These are phyloP conservation scores for Alternaria sp. DNA, from an alignment of 2,329 filamentous ascomycete genomes.

Conservation along the genomic window DNA sequence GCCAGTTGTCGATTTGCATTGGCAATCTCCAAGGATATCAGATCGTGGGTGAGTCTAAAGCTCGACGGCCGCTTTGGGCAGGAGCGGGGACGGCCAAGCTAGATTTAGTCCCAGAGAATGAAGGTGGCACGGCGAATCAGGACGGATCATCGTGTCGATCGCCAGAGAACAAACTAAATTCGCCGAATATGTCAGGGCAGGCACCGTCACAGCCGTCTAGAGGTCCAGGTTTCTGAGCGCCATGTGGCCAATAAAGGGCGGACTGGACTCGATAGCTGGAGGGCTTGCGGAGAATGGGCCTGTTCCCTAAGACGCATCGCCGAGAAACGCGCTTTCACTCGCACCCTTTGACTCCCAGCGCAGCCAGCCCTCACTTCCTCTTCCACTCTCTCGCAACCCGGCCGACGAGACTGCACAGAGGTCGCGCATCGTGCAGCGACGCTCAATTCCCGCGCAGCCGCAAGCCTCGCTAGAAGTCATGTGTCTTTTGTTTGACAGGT, in stretches of 20 bases:
- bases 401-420: background rate
- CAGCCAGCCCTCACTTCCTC: constrained; percentile 1
- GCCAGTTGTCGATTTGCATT: background rate
- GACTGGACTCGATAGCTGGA: constrained; percentile 1
- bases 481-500: constrained; percentile 14
- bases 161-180: constrained; percentile 9
- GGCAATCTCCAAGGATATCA: constrained; percentile 2
- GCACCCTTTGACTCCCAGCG: constrained; percentile 8
- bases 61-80: constrained; percentile 20
- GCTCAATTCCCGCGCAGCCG: background rate
- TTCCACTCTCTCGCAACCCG: background rate
- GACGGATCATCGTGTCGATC: constrained; percentile 9
- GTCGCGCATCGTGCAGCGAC: constrained; percentile 1
- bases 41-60: background rate
- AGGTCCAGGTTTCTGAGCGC: constrained; percentile 6
- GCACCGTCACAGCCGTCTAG: constrained; percentile 15
- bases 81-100: constrained; percentile 23
- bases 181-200: constrained; percentile 24
- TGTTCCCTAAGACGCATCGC: constrained; percentile 13
- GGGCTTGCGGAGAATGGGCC: constrained; percentile 6
- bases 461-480: constrained; percentile 7
- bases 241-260: constrained; percentile 16
- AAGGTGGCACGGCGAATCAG: constrained; percentile 10
- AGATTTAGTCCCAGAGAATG: background rate
- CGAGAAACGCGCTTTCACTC: constrained; percentile 15